Base-by-base conservation (phyloP, 2,329 filamentous ascomycete genomes). In the Ciborinia camelliae region DNA sequence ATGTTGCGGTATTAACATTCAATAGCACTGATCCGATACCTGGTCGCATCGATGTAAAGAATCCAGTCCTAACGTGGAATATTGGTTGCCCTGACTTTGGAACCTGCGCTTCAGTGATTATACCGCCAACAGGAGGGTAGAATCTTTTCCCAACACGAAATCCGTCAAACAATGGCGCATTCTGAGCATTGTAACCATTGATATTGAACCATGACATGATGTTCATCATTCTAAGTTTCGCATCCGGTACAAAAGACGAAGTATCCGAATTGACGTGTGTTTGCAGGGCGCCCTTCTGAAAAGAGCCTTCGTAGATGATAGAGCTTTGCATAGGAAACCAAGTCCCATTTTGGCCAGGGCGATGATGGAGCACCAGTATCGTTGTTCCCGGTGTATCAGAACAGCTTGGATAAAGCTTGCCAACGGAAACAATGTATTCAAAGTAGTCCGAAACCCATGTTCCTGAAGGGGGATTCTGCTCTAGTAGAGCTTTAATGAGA, bases 21-120 rank as follows among this genome's bases (percentile, higher is more conserved):
- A 70, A 32, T 6, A 65, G 41, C 6, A 70, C 54, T n/a, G 57
- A 62, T 3, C 55, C 60, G 18, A 62, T 9, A 8, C 65, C 68
- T 18, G 68, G 64, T 9, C 67, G 43, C 37, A 68, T 55, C 4
- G 68, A 70, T 9, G 43, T 55, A n/a, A 63, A 68, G 32, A 65
- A 68, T 4, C 67, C 67, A 10, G 48, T 63, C 35, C 39, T 37
- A 2, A 65, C 23, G 1, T 30, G 3, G 26, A 64, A 65, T 14
- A 18, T 32, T 28, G 18, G 6, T 0, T n/a, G 23, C 4, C 20
- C 5, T 0, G 0, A 0, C 1, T 0, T 4, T 57, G 35, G 54
- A 43, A 57, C 18, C 5, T 30, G 18, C 2, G 6, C 2, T 8
- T 2, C 14, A 43, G 23, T 7, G 9, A 23, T 43, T 1, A 28